Evolutionary conservation across 2,329 filamentous ascomycete genomes (phyloP).

Genomic region (Aspergillus awamori): DNA sequence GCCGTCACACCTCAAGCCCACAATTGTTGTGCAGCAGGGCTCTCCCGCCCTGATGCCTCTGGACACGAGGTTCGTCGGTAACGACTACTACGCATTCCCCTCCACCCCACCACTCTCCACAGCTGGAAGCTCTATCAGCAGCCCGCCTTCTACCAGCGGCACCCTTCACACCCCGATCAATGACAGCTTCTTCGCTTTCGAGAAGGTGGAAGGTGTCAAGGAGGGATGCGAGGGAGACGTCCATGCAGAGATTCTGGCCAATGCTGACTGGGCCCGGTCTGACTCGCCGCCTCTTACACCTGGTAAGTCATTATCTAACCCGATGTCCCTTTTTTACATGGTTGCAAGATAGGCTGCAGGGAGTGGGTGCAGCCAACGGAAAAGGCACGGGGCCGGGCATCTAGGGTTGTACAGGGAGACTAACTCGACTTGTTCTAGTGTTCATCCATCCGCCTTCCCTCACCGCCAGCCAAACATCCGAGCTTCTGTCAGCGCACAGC

Average conservation of each 20-base stretch:
- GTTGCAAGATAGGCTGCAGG: background rate
- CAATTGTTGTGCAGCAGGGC: slow-evolving; percentile 66
- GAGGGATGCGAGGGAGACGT: slow-evolving; percentile 71
- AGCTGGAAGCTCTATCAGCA: slow-evolving; percentile 81
- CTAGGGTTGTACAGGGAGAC: slow-evolving; percentile 24
- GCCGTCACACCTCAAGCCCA: slow-evolving; percentile 73
- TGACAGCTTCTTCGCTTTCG: slow-evolving; percentile 73
- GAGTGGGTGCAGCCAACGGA: slow-evolving; percentile 14
- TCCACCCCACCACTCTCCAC: slow-evolving; percentile 86
- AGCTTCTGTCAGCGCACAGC: slow-evolving; percentile 69
- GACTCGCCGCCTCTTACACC: slow-evolving; percentile 86
- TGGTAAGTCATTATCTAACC: slow-evolving; percentile 63
- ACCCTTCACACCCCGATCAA: slow-evolving; percentile 81
- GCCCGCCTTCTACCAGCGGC: slow-evolving; percentile 75
- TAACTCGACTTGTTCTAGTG: slow-evolving; percentile 51
- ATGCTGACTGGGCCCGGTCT: slow-evolving; percentile 74
- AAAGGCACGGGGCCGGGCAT: background rate
- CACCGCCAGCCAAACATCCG: slow-evolving; percentile 64
- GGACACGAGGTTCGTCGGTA: slow-evolving; percentile 71
- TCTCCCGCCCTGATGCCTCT: slow-evolving; percentile 61
- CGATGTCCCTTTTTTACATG: background rate
- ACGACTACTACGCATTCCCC: slow-evolving; percentile 71
- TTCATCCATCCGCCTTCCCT: slow-evolving; percentile 70
- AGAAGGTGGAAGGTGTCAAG: slow-evolving; percentile 69
- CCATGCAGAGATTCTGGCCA: slow-evolving; percentile 71